These are phyloP conservation scores for Neurospora tetrasperma DNA, from an alignment of 495 filamentous ascomycete species.

Conservation along the genomic window DNA sequence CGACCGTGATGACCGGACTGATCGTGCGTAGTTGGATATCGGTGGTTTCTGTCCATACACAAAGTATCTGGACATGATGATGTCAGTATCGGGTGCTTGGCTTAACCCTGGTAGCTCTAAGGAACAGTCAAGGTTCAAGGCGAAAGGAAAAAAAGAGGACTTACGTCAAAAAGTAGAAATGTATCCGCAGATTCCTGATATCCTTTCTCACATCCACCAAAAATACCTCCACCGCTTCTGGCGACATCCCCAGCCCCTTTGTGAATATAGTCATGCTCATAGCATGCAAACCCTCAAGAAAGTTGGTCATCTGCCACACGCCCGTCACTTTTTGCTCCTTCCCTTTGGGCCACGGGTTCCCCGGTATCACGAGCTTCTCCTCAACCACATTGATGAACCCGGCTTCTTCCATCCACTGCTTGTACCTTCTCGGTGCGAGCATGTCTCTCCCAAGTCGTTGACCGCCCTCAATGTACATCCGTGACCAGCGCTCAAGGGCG, in stretches of 20 bases:
- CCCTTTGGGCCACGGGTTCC: conserved; percentile 44
- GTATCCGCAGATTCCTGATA: conserved; percentile 38
- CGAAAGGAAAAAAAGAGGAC: conserved; percentile 6
- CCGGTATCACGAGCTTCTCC: conserved; percentile 35
- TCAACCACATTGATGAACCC: conserved; percentile 39
- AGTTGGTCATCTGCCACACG: conserved; percentile 27
- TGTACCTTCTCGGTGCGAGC: conserved; percentile 14
- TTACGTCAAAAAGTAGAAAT: conserved; percentile 38
- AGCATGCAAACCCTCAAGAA: conserved; percentile 34
- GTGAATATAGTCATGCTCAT: conserved; percentile 45
- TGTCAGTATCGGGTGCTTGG: not conserved
- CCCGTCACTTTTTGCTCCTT: conserved; percentile 38
- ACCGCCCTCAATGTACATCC: conserved; percentile 19
- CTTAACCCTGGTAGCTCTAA: not conserved
- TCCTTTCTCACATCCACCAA: conserved; percentile 46
- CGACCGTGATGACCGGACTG: not conserved
- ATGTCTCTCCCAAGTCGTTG: conserved; percentile 15
- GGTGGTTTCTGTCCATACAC: conserved; percentile 7
- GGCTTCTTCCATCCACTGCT: conserved; percentile 23
- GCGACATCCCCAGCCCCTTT: conserved; percentile 37
- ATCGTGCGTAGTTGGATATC: not conserved
- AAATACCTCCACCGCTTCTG: conserved; percentile 40
- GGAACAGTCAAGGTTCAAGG: not conserved
- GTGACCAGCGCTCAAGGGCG: conserved; percentile 22
- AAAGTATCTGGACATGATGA: not conserved